Evolutionary conservation across 2,329 filamentous ascomycete genomes (phyloP).

Genomic region (Trichophaea hybrida): DNA sequence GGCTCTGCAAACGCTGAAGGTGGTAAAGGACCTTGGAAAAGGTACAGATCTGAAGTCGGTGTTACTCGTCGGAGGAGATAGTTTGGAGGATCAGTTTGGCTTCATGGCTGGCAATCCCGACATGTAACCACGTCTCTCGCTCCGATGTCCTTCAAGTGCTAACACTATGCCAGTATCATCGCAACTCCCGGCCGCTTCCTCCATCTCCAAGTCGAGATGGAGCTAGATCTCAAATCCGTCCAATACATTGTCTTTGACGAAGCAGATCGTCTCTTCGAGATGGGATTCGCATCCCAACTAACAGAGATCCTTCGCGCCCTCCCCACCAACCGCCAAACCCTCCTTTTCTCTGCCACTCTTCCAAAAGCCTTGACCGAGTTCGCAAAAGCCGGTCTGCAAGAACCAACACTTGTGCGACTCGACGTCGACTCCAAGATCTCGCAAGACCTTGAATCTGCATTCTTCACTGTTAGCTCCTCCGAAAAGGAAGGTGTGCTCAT

Average conservation of each 20-base stretch:
- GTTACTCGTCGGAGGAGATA: slow-evolving; percentile 85
- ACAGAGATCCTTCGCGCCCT: slow-evolving; percentile 84
- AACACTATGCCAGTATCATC: slow-evolving; percentile 45
- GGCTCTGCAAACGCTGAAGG: slow-evolving; percentile 86
- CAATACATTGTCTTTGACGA: slow-evolving; percentile 95
- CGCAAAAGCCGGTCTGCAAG: slow-evolving; percentile 79
- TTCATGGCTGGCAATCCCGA: slow-evolving; percentile 91
- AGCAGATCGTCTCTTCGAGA: slow-evolving; percentile 91
- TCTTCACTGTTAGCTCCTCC: slow-evolving; percentile 80
- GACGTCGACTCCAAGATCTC: slow-evolving; percentile 95
- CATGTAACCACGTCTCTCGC: slow-evolving; percentile 37
- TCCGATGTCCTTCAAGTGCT: neutral
- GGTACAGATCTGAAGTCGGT: slow-evolving; percentile 88
- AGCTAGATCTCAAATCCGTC: slow-evolving; percentile 74
- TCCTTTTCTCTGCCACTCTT: slow-evolving; percentile 89
- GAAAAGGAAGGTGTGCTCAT: slow-evolving; percentile 90
- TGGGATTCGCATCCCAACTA: slow-evolving; percentile 91
- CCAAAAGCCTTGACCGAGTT: slow-evolving; percentile 94
- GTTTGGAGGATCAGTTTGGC: slow-evolving; percentile 84
- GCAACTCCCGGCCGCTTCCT: slow-evolving; percentile 92
- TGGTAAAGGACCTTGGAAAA: slow-evolving; percentile 82
- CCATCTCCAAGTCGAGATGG: slow-evolving; percentile 95
- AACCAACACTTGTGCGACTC: slow-evolving; percentile 75
- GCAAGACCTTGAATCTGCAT: slow-evolving; percentile 85
- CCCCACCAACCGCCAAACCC: slow-evolving; percentile 69